A percentile compares a stretch with the other conserved stretches of the same genome.
Evolutionary conservation across 495 filamentous ascomycete genomes (phyloP).

Genomic region (Neurospora sp.): DNA sequence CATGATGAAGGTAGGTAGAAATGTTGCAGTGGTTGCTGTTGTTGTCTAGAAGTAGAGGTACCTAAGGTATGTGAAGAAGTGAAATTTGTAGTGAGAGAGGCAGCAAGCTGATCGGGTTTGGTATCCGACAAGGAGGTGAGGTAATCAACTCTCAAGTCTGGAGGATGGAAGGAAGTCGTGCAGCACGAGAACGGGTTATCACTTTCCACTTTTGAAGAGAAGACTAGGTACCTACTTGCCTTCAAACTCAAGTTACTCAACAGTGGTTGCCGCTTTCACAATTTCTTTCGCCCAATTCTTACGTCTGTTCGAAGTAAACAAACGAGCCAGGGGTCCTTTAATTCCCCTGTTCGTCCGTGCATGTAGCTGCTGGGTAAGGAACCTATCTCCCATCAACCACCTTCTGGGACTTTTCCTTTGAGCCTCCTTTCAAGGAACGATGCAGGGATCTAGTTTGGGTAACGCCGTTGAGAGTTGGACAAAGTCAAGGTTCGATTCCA

Average conservation of each 20-base stretch:
- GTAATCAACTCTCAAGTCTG: not conserved
- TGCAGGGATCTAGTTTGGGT: not conserved
- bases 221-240: not conserved
- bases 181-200: not conserved
- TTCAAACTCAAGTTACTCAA: not conserved
- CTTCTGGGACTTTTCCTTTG: not conserved
- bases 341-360: not conserved
- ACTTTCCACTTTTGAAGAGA: not conserved
- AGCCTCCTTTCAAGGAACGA: not conserved
- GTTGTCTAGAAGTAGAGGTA: not conserved
- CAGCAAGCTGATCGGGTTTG: not conserved
- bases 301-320: not conserved
- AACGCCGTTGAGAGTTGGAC: not conserved
- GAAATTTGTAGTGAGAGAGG: not conserved
- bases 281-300: not conserved
- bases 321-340: not conserved
- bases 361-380: not conserved
- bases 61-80: not conserved
- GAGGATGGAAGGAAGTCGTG: not conserved
- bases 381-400: not conserved
- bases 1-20: not conserved
- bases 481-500: not conserved
- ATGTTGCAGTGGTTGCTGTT: not conserved
- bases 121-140: not conserved
- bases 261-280: not conserved